Base-by-base conservation (phyloP, 495 filamentous ascomycete genomes). In the Aspergillus carlsbadensis region DNA sequence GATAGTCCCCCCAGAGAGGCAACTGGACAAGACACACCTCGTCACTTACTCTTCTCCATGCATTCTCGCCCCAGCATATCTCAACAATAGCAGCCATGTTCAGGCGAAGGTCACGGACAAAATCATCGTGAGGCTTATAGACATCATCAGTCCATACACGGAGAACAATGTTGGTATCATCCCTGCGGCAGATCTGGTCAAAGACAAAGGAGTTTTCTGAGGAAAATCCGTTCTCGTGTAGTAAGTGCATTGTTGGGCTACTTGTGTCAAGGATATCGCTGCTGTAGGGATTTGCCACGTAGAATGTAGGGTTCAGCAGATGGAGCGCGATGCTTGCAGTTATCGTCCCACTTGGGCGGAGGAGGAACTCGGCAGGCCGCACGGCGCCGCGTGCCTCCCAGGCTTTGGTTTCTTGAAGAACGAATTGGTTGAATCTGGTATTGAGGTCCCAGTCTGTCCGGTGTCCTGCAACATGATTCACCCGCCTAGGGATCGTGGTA, bases 51-150 rank as follows among this genome's bases (percentile, higher is more conserved):
- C 8, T 29, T 8, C 26, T 3, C 26, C 26, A 29, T 29, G 26
- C 26, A 29, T 29, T 29, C 26, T 42, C 34, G 1, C 50, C 50
- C 50, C 50, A 53, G 24, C 50, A 53, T 5, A 53, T 53, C 17
- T 41, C 50, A 1, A 53, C 24, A 14, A 8, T 34, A 14, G 50
- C 50, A 8, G 37, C 6, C 50, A 53, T 53, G 4, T 11, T 15
- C 3, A 17, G 24, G 21, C 50, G 10, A 5, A 53, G 20, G 15
- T 10, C 18, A 20, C 6, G 17, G 2, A 53, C 10, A 13, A 53
- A 53, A 1, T 33, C 22, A 3, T 43, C 37, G 21, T 53, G 50
- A 10, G 29, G 3, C 26, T 43, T 17, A 8, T 7, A 17, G 4
- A 53, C 14, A 34, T 53, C 50, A 0, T 53, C 37, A 3, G 21